Percentiles rank a stretch among this genome's conserved stretches.
Evolutionary conservation across 257 asterid genomes (phyloP).

Genomic region (Primulina huaijiensis): DNA sequence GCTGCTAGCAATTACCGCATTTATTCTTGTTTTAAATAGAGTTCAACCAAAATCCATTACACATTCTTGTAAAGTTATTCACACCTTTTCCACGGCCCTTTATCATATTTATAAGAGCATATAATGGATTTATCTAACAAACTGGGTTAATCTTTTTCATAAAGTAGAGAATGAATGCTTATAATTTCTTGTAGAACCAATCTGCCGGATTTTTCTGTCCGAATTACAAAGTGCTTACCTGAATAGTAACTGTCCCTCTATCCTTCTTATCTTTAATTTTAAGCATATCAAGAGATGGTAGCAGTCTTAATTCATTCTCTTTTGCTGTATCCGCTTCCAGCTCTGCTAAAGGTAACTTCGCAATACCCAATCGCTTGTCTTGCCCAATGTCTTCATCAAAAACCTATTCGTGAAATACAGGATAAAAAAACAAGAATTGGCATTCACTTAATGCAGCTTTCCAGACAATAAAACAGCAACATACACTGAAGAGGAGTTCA

Average conservation of each 20-base stretch:
- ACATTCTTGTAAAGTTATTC: too few relatives aligned
- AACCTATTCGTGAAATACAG: constrained; percentile 44
- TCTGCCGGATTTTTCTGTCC: background rate
- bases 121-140: background rate
- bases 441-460: background rate
- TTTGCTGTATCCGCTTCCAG: constrained; percentile 63
- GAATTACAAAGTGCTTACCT: constrained; percentile 42
- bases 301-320: constrained; percentile 55
- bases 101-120: too few relatives aligned
- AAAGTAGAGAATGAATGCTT: background rate
- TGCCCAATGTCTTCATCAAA: constrained; percentile 89
- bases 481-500: background rate
- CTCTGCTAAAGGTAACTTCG: constrained; percentile 63
- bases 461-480: background rate
- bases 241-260: constrained; percentile 68
- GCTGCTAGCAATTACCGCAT: too few relatives aligned
- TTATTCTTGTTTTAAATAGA: too few relatives aligned
- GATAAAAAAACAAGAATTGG: background rate
- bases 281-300: constrained; percentile 85
- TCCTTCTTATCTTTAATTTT: constrained; percentile 89
- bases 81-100: too few relatives aligned
- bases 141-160: background rate
- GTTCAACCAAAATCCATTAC: too few relatives aligned
- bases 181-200: too few relatives aligned
- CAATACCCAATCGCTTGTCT: constrained; percentile 74